These are phyloP conservation scores for Xylaria digitata DNA, from an alignment of 2,329 filamentous ascomycete genomes.

Conservation along the genomic window DNA sequence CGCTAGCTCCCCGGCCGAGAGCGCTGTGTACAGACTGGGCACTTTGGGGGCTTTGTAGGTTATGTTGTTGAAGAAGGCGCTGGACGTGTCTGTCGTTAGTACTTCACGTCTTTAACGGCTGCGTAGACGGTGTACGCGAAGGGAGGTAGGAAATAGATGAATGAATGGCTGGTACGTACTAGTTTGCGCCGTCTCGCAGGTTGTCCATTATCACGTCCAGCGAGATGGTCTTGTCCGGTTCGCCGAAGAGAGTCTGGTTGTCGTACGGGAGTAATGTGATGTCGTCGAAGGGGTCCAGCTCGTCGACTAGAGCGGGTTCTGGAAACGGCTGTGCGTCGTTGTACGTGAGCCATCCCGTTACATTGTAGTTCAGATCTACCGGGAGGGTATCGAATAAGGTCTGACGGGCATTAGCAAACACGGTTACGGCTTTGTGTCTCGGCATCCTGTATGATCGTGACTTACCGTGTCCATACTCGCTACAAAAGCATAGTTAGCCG, in stretches of 20 bases:
- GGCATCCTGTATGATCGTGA: slow-evolving; percentile 24
- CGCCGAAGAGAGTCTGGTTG: slow-evolving; percentile 66
- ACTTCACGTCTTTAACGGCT: not conserved
- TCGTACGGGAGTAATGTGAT: slow-evolving; percentile 77
- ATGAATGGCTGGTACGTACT: slow-evolving; percentile 62
- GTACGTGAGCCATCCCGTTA: slow-evolving; percentile 73
- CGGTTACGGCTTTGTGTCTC: not conserved
- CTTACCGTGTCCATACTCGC: slow-evolving; percentile 75
- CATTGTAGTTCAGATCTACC: slow-evolving; percentile 73
- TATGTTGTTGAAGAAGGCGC: slow-evolving; percentile 78
- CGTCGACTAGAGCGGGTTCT: slow-evolving; percentile 65
- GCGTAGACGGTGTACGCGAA: not conserved
- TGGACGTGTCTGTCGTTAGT: slow-evolving; percentile 11
- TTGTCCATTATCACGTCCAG: slow-evolving; percentile 75
- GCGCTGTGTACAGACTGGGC: slow-evolving; percentile 80
- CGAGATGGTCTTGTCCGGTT: slow-evolving; percentile 72
- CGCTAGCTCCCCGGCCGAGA: slow-evolving; percentile 70
- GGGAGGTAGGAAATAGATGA: no score
- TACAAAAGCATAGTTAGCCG: slow-evolving; percentile 74
- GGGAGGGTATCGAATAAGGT: slow-evolving; percentile 77
- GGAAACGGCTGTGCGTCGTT: slow-evolving; percentile 60
- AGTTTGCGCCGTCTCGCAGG: slow-evolving; percentile 74
- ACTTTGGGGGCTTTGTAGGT: slow-evolving; percentile 81
- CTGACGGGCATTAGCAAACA: slow-evolving; percentile 52
- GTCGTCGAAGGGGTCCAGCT: slow-evolving; percentile 79